Percentiles rank a stretch among this genome's conserved stretches.
Evolutionary conservation across 1,284 basidiomycete species (phyloP).

Genomic region (Trichosporon asahii): DNA sequence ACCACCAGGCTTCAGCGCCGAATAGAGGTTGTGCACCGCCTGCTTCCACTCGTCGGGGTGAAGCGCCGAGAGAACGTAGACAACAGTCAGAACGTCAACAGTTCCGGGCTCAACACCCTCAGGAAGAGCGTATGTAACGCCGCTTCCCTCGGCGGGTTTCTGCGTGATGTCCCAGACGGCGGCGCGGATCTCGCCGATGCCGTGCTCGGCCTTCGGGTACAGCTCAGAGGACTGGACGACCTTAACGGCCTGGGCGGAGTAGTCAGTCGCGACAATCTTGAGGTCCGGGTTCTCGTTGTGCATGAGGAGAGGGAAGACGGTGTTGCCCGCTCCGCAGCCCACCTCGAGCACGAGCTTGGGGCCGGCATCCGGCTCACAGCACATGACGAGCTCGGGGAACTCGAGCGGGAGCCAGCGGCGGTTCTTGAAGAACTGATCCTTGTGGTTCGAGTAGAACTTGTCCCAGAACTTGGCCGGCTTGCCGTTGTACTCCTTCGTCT

Average conservation of each 20-base stretch:
- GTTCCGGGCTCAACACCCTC: constrained; percentile 61
- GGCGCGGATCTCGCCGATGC: constrained; percentile 63
- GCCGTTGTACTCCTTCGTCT: constrained; percentile 42
- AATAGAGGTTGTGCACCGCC: constrained; percentile 79
- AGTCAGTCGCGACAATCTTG: constrained; percentile 78
- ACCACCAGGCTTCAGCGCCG: constrained; percentile 86
- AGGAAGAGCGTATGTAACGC: constrained; percentile 57
- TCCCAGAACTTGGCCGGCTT: constrained; percentile 63
- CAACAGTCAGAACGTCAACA: constrained; percentile 84
- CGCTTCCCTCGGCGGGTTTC: constrained; percentile 18
- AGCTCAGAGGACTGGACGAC: constrained; percentile 77
- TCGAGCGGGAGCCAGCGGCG: constrained; percentile 91
- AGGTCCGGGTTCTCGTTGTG: constrained; percentile 79
- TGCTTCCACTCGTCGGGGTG: constrained; percentile 88
- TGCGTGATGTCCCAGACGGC: constrained; percentile 90
- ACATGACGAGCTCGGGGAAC: constrained; percentile 76
- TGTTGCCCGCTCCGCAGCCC: constrained; percentile 90
- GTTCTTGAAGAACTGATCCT: constrained; percentile 77
- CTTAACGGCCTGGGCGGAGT: constrained; percentile 80
- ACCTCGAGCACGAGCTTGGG: constrained; percentile 72
- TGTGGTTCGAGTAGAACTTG: constrained; percentile 80
- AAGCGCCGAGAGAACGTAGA: constrained; percentile 91
- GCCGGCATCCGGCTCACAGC: constrained; percentile 69
- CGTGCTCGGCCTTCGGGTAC: constrained; percentile 66
- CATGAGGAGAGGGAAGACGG: constrained; percentile 81